A percentile compares a stretch with the other conserved stretches of the same genome.
phyloP scores from a whole-genome alignment of 225 moss, liverwort and hornwort genomes.

The Marchantia polymorpha region DNA sequence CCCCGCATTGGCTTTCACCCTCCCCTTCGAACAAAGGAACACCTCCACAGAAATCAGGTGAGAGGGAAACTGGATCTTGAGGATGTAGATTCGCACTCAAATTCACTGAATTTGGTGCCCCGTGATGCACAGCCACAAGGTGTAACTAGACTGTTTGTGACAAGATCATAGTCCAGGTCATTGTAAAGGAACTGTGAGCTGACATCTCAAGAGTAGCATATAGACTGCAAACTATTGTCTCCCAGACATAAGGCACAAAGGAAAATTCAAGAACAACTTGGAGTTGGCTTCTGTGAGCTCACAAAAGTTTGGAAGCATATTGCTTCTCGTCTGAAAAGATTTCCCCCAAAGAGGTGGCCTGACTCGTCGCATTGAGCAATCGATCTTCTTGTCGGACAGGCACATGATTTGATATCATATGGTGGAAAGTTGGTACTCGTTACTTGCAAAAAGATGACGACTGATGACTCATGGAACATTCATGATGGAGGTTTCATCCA shows the following conservation, averaged over 20 bases:
- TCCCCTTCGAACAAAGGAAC: no score
- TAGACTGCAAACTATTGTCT: slow-evolving; percentile 18
- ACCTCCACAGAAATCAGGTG: slow-evolving; percentile 28
- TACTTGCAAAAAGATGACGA: slow-evolving; percentile 22
- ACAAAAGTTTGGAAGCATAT: slow-evolving; percentile 20
- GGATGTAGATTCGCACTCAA: slow-evolving; percentile 15
- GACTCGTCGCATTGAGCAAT: slow-evolving; percentile 16
- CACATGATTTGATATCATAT: slow-evolving; percentile 39
- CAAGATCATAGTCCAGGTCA: slow-evolving; percentile 7
- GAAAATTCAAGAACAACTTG: slow-evolving; percentile 20
- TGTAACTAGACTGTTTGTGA: slow-evolving; percentile 14
- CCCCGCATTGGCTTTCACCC: slow-evolving; percentile 37
- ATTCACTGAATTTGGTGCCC: slow-evolving; percentile 26
- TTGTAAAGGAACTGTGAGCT: slow-evolving; percentile 25
- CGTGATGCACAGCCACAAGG: slow-evolving; percentile 6
- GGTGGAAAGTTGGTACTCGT: slow-evolving; percentile 24
- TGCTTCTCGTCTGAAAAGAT: slow-evolving; percentile 5
- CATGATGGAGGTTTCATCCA: slow-evolving; percentile 40
- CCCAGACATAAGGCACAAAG: neutral
- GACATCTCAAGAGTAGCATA: slow-evolving; percentile 8
- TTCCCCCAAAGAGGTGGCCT: slow-evolving; percentile 18
- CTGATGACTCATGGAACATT: slow-evolving; percentile 33
- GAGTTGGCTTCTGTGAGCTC: slow-evolving; percentile 20
- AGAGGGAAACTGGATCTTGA: slow-evolving; percentile 36
- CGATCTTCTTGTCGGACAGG: slow-evolving; percentile 15